Evolutionary conservation across 306 rosid genomes (phyloP).

Genomic region (Quercus variabilis): DNA sequence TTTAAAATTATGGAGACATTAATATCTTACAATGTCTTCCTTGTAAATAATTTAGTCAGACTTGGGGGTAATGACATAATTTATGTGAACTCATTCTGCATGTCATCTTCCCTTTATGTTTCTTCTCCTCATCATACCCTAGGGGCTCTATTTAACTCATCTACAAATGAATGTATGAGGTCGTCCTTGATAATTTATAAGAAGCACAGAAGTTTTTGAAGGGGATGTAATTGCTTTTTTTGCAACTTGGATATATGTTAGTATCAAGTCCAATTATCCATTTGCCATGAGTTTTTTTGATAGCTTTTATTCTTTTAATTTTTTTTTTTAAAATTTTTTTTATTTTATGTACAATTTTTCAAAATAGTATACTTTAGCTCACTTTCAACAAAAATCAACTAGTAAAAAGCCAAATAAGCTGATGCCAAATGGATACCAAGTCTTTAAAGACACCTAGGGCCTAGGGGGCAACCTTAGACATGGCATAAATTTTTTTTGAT

Average conservation of each 20-base stretch:
- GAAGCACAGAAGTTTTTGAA: neutral
- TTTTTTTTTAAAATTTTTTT: too few species aligned
- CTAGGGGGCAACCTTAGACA: neutral
- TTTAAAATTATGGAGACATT: neutral
- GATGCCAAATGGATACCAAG: neutral
- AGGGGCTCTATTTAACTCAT: neutral
- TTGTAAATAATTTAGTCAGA: neutral
- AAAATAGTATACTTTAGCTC: too few species aligned
- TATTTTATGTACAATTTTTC: too few species aligned
- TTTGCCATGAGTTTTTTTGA: too few species aligned
- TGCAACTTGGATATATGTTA: neutral
- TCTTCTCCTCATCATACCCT: neutral
- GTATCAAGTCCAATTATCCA: neutral
- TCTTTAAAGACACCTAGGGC: neutral
- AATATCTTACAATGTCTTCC: neutral
- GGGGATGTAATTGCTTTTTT: neutral
- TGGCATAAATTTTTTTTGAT: neutral
- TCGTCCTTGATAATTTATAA: neutral
- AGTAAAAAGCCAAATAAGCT: too few species aligned
- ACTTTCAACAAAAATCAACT: too few species aligned
- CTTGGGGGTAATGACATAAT: neutral
- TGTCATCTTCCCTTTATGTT: neutral
- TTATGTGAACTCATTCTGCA: neutral
- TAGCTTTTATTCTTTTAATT: too few species aligned
- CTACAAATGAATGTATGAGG: neutral